Evolutionary conservation across 257 asterid species (phyloP), one percentile per base, ranked within the genome.

Genomic region (Rubia yunnanensis): DNA sequence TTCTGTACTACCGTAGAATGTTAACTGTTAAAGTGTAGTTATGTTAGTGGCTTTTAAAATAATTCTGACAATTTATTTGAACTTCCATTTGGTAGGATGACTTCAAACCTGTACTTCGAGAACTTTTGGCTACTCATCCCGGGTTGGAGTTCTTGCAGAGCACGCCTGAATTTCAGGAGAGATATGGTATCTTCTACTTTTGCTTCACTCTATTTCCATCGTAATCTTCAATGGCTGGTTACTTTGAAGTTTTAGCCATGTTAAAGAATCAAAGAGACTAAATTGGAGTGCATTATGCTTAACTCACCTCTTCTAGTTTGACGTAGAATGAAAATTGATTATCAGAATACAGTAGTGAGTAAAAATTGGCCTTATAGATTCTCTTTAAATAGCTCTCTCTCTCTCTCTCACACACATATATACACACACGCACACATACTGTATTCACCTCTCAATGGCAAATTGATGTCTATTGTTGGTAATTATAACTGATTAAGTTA

Each of bases 141-240:
- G 99, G 99, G 72, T 77, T 94, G 83, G 97, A 90, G 77, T 94
- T 94, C 88, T 84, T 94, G 75, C 97, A 90, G 76, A 85, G 95
- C 65, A 94, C 99, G 75, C 97, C 99, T 76, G 99, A 94, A 78
- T 94, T 94, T 79, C 99, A 94, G 81, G 99, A 90, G 84, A 85
- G 99, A 90, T 94, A 94, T 73, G 96, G 99, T 94, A 90, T 64
- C 70, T 55, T 70, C 72, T 73, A 52, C 17, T 41, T 58, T 34
- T 48, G 60, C 66, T 70, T 26, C 38, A 28, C 31, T 63, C 31
- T 31, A 20, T 57, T 64, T 13, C 13, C 26, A 36, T 39, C 8
- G 26, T 41, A 10, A 49, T 4, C n/a, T 69, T n/a, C n/a, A n/a
- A n/a, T 3, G 48, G 28, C 30, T 26, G 44, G 53, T 55, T 22